phyloP scores from a whole-genome alignment of 768 basidiomycete genomes.

The Lactarius vividus region DNA sequence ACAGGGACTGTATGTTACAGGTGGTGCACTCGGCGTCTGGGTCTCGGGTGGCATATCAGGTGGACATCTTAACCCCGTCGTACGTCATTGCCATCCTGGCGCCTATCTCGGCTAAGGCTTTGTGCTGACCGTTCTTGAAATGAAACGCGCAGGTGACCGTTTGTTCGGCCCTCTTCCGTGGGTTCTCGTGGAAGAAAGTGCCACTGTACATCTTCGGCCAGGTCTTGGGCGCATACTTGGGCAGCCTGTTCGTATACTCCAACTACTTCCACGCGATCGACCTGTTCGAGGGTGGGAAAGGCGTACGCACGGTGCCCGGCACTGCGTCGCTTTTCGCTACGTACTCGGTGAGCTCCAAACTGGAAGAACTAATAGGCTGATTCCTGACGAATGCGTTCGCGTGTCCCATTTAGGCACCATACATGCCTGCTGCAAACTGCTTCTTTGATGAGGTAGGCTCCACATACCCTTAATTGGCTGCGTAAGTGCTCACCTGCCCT shows the following conservation, averaged over 20 bases:
- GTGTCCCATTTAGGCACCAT: constrained; percentile 34
- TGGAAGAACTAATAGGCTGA: not conserved
- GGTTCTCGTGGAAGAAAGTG: constrained; percentile 79
- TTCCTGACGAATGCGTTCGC: not conserved
- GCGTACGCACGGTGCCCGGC: constrained; percentile 50
- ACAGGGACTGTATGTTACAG: constrained; percentile 29
- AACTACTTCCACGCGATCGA: constrained; percentile 68
- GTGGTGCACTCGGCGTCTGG: constrained; percentile 66
- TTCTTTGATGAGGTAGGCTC: constrained; percentile 47
- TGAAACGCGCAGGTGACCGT: constrained; percentile 55
- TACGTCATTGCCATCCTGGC: not conserved
- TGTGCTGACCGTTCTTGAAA: not conserved
- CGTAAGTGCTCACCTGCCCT: not conserved
- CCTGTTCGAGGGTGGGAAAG: constrained; percentile 53
- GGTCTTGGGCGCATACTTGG: constrained; percentile 56
- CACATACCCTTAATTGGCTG: not conserved
- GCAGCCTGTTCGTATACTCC: constrained; percentile 56
- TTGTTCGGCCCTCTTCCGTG: constrained; percentile 61
- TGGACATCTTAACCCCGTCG: constrained; percentile 50
- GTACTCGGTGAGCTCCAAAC: constrained; percentile 47
- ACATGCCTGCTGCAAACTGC: constrained; percentile 41
- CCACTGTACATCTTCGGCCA: constrained; percentile 65
- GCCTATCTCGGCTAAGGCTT: not conserved
- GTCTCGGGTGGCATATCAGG: constrained; percentile 65
- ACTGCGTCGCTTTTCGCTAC: constrained; percentile 60